Evolutionary conservation across 768 basidiomycete genomes (phyloP), one percentile per base, ranked within the genome.

Genomic region (Sarcodon sp.): DNA sequence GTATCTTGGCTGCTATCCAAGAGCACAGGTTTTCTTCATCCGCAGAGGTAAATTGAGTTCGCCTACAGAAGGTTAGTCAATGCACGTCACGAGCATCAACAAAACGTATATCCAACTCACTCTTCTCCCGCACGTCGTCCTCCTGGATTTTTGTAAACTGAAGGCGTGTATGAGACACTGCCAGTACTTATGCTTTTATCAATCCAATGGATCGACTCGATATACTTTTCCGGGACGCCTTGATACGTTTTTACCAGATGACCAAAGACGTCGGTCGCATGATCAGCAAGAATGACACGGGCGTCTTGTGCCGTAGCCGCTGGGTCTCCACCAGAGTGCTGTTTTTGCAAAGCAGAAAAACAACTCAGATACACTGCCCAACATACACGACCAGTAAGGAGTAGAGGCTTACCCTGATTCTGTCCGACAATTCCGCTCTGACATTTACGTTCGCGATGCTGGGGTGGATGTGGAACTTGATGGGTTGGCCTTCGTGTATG

Each of bases 291-390:
- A 47, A 89, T 82, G 36, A 89, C 80, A 33, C 76, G 75, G 8
- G 87, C 86, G 5, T 73, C 72, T 54, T 83, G 78, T n/a, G 71
- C 67, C 15, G 83, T 76, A 8, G 83, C 79, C 46, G 76, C 70
- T 3, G 85, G 82, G 50, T 87, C 80, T 13, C 87, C 87, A 31
- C 87, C 87, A 33, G 84, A 89, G 55, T 88, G 81, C 87, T 88
- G 51, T 12, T 43, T 33, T 4, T 15, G 13, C 31, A 11, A 16
- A 43, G 31, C 35, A 13, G 6, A 31, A 38, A 16, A n/a, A 27
- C n/a, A n/a, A n/a, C n/a, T 10, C 12, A 18, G 21, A 35, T 9
- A 16, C 12, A 16, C 45, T 18, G 34, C 6, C 8, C 44, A 34
- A 33, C 27, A 21, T 21, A 36, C 18, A 21, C 3, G 15, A 12